Percentiles rank a stretch among this genome's conserved stretches.
These are phyloP conservation scores for Clonostachys byssicola DNA, from an alignment of 2,329 filamentous ascomycete species.

Conservation along the genomic window DNA sequence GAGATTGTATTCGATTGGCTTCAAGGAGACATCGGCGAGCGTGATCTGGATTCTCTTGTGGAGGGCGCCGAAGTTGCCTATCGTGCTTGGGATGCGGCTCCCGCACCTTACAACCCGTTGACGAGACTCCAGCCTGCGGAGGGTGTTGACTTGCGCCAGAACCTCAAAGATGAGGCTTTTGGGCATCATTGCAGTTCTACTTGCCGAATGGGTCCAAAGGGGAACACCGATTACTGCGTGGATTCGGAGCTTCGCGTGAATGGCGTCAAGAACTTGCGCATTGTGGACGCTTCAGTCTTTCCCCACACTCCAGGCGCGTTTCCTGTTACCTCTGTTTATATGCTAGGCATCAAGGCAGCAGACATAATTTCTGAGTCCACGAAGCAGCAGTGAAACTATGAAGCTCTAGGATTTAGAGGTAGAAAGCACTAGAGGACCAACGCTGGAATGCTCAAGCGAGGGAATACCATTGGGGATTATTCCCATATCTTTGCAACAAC, in stretches of 20 bases:
- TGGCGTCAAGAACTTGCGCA: constrained; percentile 22
- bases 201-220: constrained; percentile 45
- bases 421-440: too few species aligned
- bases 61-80: neutral
- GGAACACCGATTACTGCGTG: constrained; percentile 45
- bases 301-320: too few species aligned
- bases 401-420: too few species aligned
- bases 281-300: constrained; percentile 18
- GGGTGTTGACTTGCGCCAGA: neutral
- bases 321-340: too few species aligned
- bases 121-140: constrained; percentile 10
- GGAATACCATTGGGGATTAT: too few species aligned
- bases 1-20: constrained; percentile 49
- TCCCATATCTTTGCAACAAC: too few species aligned
- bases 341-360: too few species aligned
- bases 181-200: neutral
- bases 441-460: too few species aligned
- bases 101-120: constrained; percentile 25
- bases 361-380: too few species aligned
- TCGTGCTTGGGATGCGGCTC: neutral
- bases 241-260: constrained; percentile 23
- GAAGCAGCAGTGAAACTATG: too few species aligned
- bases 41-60: neutral
- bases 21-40: neutral
- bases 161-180: neutral